Conservation (phyloP, 148 eudicot genomes). For the Silene conica region DNA sequence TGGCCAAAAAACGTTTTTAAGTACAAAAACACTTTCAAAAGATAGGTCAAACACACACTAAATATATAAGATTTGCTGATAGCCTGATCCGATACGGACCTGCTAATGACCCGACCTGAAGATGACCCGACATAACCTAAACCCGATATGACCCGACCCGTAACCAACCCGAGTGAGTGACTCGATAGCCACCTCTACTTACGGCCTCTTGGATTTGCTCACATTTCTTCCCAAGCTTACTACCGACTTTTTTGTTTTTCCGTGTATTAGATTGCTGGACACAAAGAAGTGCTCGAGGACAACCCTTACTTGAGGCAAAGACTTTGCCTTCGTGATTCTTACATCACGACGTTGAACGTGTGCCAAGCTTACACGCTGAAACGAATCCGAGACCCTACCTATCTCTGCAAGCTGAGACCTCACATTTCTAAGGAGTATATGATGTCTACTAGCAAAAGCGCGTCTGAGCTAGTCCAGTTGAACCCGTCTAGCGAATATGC, state of each 20-base stretch:
- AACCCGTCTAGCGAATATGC: conserved; percentile 95
- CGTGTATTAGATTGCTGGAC: conserved; percentile 75
- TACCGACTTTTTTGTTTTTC: neutral
- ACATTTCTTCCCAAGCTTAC: neutral
- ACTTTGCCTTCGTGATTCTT: conserved; percentile 75
- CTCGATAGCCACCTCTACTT: too few relatives aligned
- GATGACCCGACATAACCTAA: too few relatives aligned
- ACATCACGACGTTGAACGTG: conserved; percentile 85
- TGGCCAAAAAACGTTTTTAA: too few relatives aligned
- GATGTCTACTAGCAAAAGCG: conserved; percentile 54
- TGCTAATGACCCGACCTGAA: too few relatives aligned
- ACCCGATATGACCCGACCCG: too few relatives aligned
- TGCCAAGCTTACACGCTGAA: conserved; percentile 85
- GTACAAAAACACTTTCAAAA: too few relatives aligned
- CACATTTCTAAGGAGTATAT: conserved; percentile 78
- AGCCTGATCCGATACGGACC: too few relatives aligned
- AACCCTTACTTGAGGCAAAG: conserved; percentile 90
- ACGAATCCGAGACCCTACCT: conserved; percentile 80
- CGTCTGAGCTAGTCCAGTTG: conserved; percentile 73
- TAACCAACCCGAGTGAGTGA: too few relatives aligned
- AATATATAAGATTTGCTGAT: too few relatives aligned
- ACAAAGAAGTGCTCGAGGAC: conserved; percentile 80
- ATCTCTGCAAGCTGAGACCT: conserved; percentile 63
- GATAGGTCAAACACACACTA: too few relatives aligned
- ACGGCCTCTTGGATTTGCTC: neutral